A percentile compares a stretch with the other conserved stretches of the same genome.
Evolutionary conservation across 805 yeast genomes (phyloP).

Genomic region (Cyberlindnera meyerae): DNA sequence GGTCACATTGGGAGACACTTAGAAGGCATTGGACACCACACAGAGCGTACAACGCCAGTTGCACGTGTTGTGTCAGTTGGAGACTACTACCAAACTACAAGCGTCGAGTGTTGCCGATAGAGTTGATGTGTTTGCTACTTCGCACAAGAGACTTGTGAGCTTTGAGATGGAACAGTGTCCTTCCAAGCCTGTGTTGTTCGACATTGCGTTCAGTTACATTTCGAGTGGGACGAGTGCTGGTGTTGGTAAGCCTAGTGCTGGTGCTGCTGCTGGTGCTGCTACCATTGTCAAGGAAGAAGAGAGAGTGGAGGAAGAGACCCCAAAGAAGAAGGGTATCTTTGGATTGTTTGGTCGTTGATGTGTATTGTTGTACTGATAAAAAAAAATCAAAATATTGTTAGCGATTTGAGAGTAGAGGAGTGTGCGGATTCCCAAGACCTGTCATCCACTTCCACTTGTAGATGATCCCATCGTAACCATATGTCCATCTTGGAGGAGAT

Average conservation of each 20-base stretch:
- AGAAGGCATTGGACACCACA: constrained; percentile 20
- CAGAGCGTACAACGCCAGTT: constrained; percentile 23
- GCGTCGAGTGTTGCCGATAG: constrained; percentile 20
- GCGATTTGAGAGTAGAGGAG: constrained; percentile 21
- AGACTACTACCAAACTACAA: constrained; percentile 30
- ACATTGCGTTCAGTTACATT: constrained; percentile 81
- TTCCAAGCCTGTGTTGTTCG: constrained; percentile 88
- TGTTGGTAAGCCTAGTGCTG: too few relatives aligned
- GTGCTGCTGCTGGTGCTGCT: constrained; percentile 1
- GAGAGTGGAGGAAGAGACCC: not conserved
- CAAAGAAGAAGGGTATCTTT: constrained; percentile 62
- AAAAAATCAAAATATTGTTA: constrained; percentile 4
- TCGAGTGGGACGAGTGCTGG: constrained; percentile 35
- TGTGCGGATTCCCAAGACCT: constrained; percentile 33
- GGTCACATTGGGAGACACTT: constrained; percentile 33
- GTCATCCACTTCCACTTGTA: constrained; percentile 34
- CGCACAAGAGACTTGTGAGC: constrained; percentile 27
- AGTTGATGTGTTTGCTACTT: constrained; percentile 11
- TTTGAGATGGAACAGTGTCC: constrained; percentile 48
- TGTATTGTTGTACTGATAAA: not conserved
- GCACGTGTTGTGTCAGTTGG: constrained; percentile 43
- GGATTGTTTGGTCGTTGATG: constrained; percentile 58
- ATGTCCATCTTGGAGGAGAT: constrained; percentile 28
- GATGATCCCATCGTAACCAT: constrained; percentile 35
- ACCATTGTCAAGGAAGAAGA: not conserved